phyloP scores from a whole-genome alignment of 2,329 filamentous ascomycete species.

The Ceratocystis papillata region DNA sequence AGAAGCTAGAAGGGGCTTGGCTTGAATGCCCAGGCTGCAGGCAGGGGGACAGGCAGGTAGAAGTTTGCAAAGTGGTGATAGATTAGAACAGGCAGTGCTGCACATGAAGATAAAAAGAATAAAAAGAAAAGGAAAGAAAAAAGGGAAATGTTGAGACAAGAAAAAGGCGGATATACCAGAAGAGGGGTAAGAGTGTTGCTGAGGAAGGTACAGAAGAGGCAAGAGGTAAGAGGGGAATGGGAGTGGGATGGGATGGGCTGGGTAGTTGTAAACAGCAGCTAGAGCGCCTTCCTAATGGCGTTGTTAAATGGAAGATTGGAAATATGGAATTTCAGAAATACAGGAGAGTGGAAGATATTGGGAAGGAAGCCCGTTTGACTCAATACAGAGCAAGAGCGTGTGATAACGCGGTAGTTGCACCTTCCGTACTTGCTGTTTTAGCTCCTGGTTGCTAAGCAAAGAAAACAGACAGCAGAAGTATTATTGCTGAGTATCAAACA shows the following conservation, averaged over 20 bases:
- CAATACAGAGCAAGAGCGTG: neutral
- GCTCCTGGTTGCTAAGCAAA: conserved; percentile 4
- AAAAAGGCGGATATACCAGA: conserved; percentile 7
- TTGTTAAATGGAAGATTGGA: neutral
- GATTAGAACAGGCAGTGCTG: conserved; percentile 3
- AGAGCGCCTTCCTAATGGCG: neutral
- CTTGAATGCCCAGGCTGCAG: conserved; percentile 1
- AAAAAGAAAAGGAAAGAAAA: conserved; percentile 15
- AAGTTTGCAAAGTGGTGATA: conserved; percentile 6
- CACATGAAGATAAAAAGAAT: conserved; percentile 12
- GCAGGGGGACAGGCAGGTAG: neutral
- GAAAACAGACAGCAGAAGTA: neutral
- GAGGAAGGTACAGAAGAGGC: conserved; percentile 9
- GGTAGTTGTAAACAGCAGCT: conserved; percentile 12
- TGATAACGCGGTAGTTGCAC: neutral
- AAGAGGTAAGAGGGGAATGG: neutral
- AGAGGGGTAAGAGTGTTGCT: conserved; percentile 4
- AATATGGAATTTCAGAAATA: neutral
- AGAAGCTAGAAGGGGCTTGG: neutral
- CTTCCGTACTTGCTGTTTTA: neutral
- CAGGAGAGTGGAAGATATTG: neutral
- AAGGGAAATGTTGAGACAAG: conserved; percentile 9
- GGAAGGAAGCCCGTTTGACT: neutral
- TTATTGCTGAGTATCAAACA: neutral
- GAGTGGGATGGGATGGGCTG: neutral